Conservation (phyloP, 495 filamentous ascomycete species). For the Podospora anserina region DNA sequence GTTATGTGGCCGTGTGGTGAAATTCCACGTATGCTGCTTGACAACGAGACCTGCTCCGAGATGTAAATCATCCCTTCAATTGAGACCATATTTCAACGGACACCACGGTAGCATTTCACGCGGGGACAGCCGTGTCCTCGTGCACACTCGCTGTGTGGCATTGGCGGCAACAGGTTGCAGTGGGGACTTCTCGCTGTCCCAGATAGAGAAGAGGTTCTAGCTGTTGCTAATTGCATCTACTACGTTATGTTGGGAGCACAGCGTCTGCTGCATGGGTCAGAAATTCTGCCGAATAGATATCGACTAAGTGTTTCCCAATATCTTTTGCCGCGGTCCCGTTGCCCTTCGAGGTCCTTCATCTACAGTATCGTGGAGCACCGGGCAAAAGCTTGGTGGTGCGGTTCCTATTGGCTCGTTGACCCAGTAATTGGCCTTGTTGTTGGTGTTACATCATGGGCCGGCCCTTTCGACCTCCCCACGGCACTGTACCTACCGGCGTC, state of each 20-base stretch:
- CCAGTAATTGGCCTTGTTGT: background rate
- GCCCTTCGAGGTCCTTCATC: constrained; percentile 8
- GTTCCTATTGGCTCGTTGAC: background rate
- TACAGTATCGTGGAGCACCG: background rate
- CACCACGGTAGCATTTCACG: constrained; percentile 4
- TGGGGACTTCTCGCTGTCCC: background rate
- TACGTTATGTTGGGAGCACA: background rate
- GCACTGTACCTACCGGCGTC: background rate
- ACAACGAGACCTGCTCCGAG: background rate
- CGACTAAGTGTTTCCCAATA: background rate
- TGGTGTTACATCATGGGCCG: constrained; percentile 12
- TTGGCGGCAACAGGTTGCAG: background rate
- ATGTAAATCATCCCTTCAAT: background rate
- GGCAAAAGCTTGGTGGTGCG: background rate
- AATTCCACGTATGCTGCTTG: constrained; percentile 23
- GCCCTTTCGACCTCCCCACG: background rate
- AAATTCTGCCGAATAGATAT: background rate
- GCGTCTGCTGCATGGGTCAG: background rate
- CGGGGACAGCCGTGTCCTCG: constrained; percentile 11
- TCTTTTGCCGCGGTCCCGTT: background rate
- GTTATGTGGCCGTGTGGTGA: constrained; percentile 21
- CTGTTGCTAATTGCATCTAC: constrained; percentile 3
- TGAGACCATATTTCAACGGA: constrained; percentile 2
- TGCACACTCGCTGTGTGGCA: background rate
- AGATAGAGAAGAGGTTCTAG: background rate